These are phyloP conservation scores for Claviceps monticola DNA, from an alignment of 2,329 filamentous ascomycete species.

Conservation along the genomic window DNA sequence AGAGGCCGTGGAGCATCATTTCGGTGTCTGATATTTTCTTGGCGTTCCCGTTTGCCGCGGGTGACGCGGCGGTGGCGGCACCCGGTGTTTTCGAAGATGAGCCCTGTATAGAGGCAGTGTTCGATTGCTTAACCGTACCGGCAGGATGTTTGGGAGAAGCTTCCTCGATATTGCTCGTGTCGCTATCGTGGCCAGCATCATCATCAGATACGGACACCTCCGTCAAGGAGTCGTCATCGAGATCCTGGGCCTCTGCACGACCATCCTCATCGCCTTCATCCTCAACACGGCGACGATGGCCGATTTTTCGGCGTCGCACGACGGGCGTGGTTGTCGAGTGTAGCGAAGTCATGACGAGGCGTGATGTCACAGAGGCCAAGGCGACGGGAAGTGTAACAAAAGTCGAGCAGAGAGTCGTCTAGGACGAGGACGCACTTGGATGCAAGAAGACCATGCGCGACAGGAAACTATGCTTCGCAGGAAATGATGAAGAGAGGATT, in stretches of 20 bases:
- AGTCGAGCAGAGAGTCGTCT: conserved; percentile 14
- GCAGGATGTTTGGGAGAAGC: conserved; percentile 35
- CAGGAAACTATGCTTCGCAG: neutral
- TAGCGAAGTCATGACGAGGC: neutral
- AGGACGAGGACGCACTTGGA: conserved; percentile 14
- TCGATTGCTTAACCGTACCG: conserved; percentile 26
- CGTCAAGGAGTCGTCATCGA: conserved; percentile 52
- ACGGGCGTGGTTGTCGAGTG: conserved; percentile 19
- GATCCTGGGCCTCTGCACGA: conserved; percentile 38
- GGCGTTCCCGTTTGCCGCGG: conserved; percentile 19
- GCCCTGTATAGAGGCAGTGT: conserved; percentile 22
- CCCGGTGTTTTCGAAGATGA: conserved; percentile 25
- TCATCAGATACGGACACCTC: conserved; percentile 54
- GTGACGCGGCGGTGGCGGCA: conserved; percentile 14
- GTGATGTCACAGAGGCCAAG: conserved; percentile 2
- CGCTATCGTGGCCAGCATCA: conserved; percentile 44
- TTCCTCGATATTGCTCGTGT: conserved; percentile 49
- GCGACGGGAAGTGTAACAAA: conserved; percentile 11
- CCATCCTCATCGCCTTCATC: conserved; percentile 59
- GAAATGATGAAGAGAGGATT: conserved; percentile 5
- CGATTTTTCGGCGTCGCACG: conserved; percentile 51
- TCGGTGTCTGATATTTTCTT: conserved; percentile 38
- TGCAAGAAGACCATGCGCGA: conserved; percentile 16
- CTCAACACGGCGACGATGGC: conserved; percentile 53
- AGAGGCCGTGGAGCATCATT: conserved; percentile 42